Conservation (phyloP, 441 rosid genomes). For the Adansonia madagascariensis region DNA sequence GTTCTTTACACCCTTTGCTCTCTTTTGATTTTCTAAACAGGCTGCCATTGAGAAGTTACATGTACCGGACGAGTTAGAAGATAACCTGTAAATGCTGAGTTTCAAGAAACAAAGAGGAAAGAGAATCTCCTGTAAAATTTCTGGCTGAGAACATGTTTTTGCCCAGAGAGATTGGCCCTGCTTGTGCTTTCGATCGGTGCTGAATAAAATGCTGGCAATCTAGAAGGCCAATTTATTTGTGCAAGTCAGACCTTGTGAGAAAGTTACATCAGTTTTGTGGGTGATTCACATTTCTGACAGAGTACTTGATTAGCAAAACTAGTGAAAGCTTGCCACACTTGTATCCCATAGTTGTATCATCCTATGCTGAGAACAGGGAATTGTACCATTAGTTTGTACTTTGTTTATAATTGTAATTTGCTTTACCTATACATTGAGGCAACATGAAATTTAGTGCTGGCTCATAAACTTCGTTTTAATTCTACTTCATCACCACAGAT, state of each 20-base stretch:
- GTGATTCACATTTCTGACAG: constrained; percentile 31
- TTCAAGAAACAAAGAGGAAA: constrained; percentile 20
- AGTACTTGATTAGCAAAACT: constrained; percentile 27
- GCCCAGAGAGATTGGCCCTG: constrained; percentile 27
- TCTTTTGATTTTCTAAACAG: constrained; percentile 40
- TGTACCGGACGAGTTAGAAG: constrained; percentile 71
- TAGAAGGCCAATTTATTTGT: constrained; percentile 11
- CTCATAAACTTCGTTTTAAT: background rate
- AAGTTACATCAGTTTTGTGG: constrained; percentile 38
- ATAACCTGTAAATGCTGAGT: constrained; percentile 37
- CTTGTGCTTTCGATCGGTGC: constrained; percentile 50
- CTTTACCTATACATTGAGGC: background rate
- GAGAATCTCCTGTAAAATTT: constrained; percentile 26
- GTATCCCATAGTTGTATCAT: constrained; percentile 35
- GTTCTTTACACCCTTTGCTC: background rate
- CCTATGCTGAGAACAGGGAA: constrained; percentile 11
- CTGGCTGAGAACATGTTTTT: constrained; percentile 31
- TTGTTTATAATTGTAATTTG: constrained; percentile 29
- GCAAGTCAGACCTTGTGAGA: constrained; percentile 18
- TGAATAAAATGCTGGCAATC: constrained; percentile 27
- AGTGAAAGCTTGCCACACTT: constrained; percentile 33
- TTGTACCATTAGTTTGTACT: constrained; percentile 32
- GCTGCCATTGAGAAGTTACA: constrained; percentile 79
- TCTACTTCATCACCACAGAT: background rate
- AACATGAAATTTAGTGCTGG: background rate